Conservation (phyloP, 805 yeast genomes). For the Tetrapisispora iriomotensis region DNA sequence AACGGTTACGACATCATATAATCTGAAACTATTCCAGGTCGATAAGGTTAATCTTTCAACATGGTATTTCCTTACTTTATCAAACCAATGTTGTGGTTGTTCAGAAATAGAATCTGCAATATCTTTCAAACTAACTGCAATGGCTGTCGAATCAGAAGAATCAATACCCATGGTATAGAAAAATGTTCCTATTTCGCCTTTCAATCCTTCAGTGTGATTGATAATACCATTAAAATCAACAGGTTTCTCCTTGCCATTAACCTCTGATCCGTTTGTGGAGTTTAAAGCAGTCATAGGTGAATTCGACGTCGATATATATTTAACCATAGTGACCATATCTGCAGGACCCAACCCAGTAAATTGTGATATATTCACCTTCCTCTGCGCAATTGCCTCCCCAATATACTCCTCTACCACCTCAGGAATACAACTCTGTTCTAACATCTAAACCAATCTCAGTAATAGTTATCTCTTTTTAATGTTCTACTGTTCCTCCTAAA, state of each 20-base stretch:
- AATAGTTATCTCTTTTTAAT: too few species aligned
- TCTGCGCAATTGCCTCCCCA: slow-evolving; percentile 51
- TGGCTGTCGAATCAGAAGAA: slow-evolving; percentile 60
- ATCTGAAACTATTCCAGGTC: slow-evolving; percentile 46
- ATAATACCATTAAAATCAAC: not conserved
- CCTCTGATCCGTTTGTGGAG: not conserved
- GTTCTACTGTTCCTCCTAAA: too few species aligned
- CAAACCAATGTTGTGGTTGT: slow-evolving; percentile 65
- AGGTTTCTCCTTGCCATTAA: not conserved
- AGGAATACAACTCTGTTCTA: slow-evolving; percentile 49
- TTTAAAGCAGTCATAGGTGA: slow-evolving; percentile 15
- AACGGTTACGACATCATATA: slow-evolving; percentile 55
- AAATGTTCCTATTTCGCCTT: slow-evolving; percentile 51
- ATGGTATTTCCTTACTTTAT: slow-evolving; percentile 54
- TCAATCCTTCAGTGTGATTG: slow-evolving; percentile 22
- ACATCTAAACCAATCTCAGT: too few species aligned
- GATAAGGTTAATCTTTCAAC: slow-evolving; percentile 60
- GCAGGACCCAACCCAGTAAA: slow-evolving; percentile 64
- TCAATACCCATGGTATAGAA: slow-evolving; percentile 66
- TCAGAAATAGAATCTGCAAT: slow-evolving; percentile 51
- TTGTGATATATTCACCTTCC: slow-evolving; percentile 47
- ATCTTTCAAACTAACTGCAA: slow-evolving; percentile 62
- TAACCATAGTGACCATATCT: slow-evolving; percentile 37
- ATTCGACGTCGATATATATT: slow-evolving; percentile 17
- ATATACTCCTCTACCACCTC: slow-evolving; percentile 48